Percentiles rank a stretch among this genome's conserved stretches.
phyloP scores from a whole-genome alignment of 768 basidiomycete species.

The Lactarius psammicola region DNA sequence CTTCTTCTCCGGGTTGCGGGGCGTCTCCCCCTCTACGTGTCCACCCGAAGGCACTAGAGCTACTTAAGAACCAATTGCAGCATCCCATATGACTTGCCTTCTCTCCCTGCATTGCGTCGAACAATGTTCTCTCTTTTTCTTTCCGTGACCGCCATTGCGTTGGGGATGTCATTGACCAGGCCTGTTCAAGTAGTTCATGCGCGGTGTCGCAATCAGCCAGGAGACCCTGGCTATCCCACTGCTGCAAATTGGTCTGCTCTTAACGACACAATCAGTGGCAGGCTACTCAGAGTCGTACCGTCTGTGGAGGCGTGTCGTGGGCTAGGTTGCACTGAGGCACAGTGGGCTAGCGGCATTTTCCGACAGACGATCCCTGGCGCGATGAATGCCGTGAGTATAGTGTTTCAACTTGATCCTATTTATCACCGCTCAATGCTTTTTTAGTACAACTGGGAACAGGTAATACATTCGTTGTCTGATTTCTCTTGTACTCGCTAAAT shows the following conservation, averaged over 20 bases:
- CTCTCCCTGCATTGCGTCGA: not conserved
- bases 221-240: slow-evolving; percentile 21
- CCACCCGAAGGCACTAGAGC: not conserved
- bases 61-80: not conserved
- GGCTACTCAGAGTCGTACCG: slow-evolving; percentile 20
- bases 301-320: slow-evolving; percentile 18
- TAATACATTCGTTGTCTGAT: not conserved
- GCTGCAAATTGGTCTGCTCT: slow-evolving; percentile 20
- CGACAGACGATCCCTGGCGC: slow-evolving; percentile 25
- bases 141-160: not conserved
- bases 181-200: not conserved
- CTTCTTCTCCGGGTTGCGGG: not conserved
- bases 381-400: slow-evolving; percentile 22
- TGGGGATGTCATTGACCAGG: not conserved
- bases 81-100: not conserved
- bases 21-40: not conserved
- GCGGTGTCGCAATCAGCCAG: slow-evolving; percentile 28
- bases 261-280: slow-evolving; percentile 18
- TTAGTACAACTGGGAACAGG: slow-evolving; percentile 30
- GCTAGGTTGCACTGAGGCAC: slow-evolving; percentile 19
- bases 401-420: not conserved
- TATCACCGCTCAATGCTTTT: not conserved
- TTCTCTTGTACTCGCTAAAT: not conserved
- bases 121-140: not conserved
- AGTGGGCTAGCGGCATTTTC: slow-evolving; percentile 24